Percentiles rank a stretch among this genome's conserved stretches.
These are phyloP conservation scores for Saturnispora saitoi DNA, from an alignment of 805 yeast genomes.

Conservation along the genomic window DNA sequence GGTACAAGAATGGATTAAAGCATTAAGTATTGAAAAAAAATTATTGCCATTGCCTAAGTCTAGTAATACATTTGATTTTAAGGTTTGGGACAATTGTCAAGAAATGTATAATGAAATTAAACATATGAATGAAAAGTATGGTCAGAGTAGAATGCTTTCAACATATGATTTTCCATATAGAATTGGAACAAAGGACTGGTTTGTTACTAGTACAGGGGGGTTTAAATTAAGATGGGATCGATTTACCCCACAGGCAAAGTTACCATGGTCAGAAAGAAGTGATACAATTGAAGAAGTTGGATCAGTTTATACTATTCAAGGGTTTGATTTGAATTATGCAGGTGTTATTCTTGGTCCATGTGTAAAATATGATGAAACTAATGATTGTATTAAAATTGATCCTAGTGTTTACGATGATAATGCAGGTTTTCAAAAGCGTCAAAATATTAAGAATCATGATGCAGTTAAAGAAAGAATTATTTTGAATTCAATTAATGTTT, in stretches of 20 bases:
- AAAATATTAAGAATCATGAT: conserved; percentile 30
- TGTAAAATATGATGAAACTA: conserved; percentile 30
- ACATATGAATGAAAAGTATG: conserved; percentile 24
- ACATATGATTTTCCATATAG: conserved; percentile 42
- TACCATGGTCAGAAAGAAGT: conserved; percentile 39
- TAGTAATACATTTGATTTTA: conserved; percentile 18
- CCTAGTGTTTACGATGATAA: conserved; percentile 36
- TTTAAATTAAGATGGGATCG: conserved; percentile 41
- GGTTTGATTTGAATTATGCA: conserved; percentile 40
- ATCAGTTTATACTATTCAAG: conserved; percentile 40
- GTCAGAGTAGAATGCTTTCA: conserved; percentile 36
- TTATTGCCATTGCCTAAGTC: conserved; percentile 29
- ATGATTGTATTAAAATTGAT: conserved; percentile 28
- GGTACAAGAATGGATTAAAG: conserved; percentile 33
- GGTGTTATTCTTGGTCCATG: conserved; percentile 39
- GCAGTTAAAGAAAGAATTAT: conserved; percentile 33
- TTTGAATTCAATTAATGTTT: conserved; percentile 36
- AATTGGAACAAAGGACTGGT: conserved; percentile 37
- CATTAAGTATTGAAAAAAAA: conserved; percentile 27
- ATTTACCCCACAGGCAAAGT: conserved; percentile 31
- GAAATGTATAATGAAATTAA: conserved; percentile 33
- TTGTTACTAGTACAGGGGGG: conserved; percentile 33
- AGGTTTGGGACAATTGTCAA: conserved; percentile 34
- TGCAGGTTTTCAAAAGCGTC: conserved; percentile 38
- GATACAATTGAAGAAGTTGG: conserved; percentile 42